A percentile compares a stretch with the other conserved stretches of the same genome.
Evolutionary conservation across 495 filamentous ascomycete genomes (phyloP).

Genomic region (Penicillium chermesinum): DNA sequence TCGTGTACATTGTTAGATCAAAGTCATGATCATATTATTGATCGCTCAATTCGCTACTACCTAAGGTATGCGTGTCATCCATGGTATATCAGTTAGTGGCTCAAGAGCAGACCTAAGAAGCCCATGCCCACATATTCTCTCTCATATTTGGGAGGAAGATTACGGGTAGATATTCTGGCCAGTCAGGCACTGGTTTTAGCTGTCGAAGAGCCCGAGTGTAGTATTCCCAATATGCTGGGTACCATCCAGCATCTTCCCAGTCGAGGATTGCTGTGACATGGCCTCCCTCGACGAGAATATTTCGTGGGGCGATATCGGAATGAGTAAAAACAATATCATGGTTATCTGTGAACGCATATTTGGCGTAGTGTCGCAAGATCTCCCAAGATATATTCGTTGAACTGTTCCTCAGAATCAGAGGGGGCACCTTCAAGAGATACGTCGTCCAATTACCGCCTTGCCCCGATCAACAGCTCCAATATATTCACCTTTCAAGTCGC

Average conservation of each 20-base stretch:
- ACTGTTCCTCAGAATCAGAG: conserved; percentile 18
- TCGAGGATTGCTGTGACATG: conserved; percentile 40
- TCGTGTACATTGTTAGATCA: too few relatives aligned
- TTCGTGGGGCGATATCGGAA: conserved; percentile 21
- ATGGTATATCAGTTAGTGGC: too few relatives aligned
- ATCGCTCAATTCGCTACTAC: too few relatives aligned
- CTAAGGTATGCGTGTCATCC: too few relatives aligned
- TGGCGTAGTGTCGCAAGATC: conserved; percentile 18
- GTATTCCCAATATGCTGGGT: conserved; percentile 49
- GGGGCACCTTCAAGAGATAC: conserved; percentile 19
- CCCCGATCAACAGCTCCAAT: conserved; percentile 17
- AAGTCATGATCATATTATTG: too few relatives aligned
- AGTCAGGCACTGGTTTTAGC: conserved; percentile 1
- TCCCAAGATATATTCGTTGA: conserved; percentile 21
- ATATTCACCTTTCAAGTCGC: conserved; percentile 18
- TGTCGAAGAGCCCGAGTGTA: conserved; percentile 23
- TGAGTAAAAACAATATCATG: conserved; percentile 25
- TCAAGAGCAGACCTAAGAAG: too few relatives aligned
- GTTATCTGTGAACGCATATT: conserved; percentile 13
- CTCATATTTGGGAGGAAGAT: too few relatives aligned
- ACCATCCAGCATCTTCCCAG: conserved; percentile 48
- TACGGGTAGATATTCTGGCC: too few relatives aligned
- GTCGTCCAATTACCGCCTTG: conserved; percentile 10
- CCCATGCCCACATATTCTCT: too few relatives aligned
- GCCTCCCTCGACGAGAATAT: conserved; percentile 28